Base-by-base conservation (phyloP, 176 grass and related monocot genomes). In the Hordeum marinum region DNA sequence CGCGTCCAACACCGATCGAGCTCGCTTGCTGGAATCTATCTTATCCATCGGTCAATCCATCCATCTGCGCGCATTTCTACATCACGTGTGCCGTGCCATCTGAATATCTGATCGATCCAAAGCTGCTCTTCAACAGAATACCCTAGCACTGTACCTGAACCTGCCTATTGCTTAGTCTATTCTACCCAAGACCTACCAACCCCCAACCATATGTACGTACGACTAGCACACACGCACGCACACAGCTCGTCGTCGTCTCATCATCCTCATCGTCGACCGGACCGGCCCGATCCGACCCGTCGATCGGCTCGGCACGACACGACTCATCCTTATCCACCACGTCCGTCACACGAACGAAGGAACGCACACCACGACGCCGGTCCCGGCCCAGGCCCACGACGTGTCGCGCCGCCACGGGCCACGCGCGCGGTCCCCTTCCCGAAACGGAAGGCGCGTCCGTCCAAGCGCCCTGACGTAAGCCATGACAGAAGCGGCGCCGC, bases 401-500 rank as follows among this genome's bases (percentile, higher is more conserved):
- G 93, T 86, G 83, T 95, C 88, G 88, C 72, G 21, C 21, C 18
- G 21, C 34, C 74, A 79, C 54, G 85, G 90, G 85, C 66, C 68
- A 8, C 12, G 63, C 60, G 82, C 17, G 42, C 57, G 27, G 26
- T 75, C 69, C 25, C 59, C n/a, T 94, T 80, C 92, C 89, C 60
- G 18, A 91, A 91, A 84, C 79, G 85, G 92, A 76, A 86, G 67
- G 85, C 80, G 68, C 42, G 72, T 85, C 24, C 60, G 84, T 82
- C 88, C 94, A 90, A 93, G 80, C 87, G 45, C 1, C 0, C 15
- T 86, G 74, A 91, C 94, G 94, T 93, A 93, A 89, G 91, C 94
- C 91, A 82, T 96, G 94, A 96, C 94, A 86, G 63, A 80, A 94
- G 81, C 75, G 31, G 68, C 76, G 91, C 91, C 88, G 83, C 87